phyloP scores from a whole-genome alignment of 805 yeast species.

The Huiozyma sinensis region DNA sequence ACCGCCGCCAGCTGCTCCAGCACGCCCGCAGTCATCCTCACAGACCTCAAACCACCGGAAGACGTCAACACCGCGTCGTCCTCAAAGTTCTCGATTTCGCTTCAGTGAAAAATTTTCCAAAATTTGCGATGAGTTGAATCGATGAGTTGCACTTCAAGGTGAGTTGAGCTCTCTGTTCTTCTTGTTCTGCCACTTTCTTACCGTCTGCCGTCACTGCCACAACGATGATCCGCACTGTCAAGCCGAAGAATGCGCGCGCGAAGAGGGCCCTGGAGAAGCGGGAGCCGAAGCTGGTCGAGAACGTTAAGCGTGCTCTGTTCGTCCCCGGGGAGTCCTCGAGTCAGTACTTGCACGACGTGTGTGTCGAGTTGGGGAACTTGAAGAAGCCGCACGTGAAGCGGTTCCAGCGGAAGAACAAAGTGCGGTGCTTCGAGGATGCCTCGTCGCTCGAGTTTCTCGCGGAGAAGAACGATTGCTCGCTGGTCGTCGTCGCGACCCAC shows the following conservation, averaged over 20 bases:
- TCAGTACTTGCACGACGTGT: slow-evolving; percentile 73
- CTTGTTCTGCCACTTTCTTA: no score
- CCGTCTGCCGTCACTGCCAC: background rate
- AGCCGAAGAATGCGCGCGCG: slow-evolving; percentile 91
- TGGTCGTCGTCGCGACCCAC: slow-evolving; percentile 66
- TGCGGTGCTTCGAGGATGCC: slow-evolving; percentile 89
- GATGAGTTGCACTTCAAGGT: background rate
- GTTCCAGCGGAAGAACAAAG: slow-evolving; percentile 78
- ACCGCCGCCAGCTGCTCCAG: no score
- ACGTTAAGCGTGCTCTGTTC: slow-evolving; percentile 80
- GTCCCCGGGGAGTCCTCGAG: slow-evolving; percentile 81
- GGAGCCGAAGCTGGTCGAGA: slow-evolving; percentile 82
- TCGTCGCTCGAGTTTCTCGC: slow-evolving; percentile 79
- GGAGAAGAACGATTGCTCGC: slow-evolving; percentile 86
- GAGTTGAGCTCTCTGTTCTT: no score
- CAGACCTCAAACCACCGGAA: no score
- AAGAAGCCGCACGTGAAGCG: slow-evolving; percentile 87
- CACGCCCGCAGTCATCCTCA: no score
- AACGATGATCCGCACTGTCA: slow-evolving; percentile 36
- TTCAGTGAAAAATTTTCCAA: background rate
- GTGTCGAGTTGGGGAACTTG: slow-evolving; percentile 78
- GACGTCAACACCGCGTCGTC: no score
- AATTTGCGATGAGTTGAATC: background rate
- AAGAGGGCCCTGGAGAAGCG: slow-evolving; percentile 86
- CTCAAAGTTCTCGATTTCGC: no score